Evolutionary conservation across 768 basidiomycete species (phyloP).

Genomic region (Panus rudis): DNA sequence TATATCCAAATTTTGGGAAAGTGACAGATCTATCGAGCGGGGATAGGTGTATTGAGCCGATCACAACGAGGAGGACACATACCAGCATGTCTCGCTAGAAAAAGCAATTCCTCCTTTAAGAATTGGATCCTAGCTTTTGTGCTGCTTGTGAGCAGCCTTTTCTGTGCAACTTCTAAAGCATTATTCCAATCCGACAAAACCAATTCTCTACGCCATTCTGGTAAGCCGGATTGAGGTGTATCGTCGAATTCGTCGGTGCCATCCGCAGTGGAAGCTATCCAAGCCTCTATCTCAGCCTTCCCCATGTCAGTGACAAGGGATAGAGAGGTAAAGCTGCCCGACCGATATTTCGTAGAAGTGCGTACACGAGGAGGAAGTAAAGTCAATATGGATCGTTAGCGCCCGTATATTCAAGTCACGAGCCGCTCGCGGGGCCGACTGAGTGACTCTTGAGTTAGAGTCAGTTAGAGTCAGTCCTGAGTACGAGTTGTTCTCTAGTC

Average conservation of each 20-base stretch:
- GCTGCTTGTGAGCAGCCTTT: constrained; percentile 40
- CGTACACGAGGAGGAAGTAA: too few species aligned
- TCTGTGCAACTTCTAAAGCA: constrained; percentile 49
- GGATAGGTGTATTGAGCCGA: constrained; percentile 1
- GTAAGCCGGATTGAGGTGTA: constrained; percentile 3
- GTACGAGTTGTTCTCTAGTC: too few species aligned
- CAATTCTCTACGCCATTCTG: constrained; percentile 46
- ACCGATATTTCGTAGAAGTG: too few species aligned
- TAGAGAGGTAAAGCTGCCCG: too few species aligned
- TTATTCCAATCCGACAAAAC: constrained; percentile 49
- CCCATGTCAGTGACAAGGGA: constrained; percentile 25
- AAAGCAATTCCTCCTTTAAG: constrained; percentile 52
- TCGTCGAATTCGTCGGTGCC: constrained; percentile 27
- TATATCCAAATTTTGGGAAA: constrained; percentile 59
- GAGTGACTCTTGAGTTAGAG: too few species aligned
- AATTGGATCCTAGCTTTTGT: constrained; percentile 53
- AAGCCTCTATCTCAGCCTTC: constrained; percentile 54
- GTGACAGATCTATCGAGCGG: constrained; percentile 43
- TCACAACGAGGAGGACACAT: constrained; percentile 17
- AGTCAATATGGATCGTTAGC: too few species aligned
- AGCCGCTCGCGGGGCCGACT: too few species aligned
- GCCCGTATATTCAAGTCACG: too few species aligned
- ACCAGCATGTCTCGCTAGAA: constrained; percentile 55
- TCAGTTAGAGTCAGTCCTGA: too few species aligned
- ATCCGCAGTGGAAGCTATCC: constrained; percentile 46